phyloP scores from a whole-genome alignment of 139 green algal genomes.

The Gonium pectorale region DNA sequence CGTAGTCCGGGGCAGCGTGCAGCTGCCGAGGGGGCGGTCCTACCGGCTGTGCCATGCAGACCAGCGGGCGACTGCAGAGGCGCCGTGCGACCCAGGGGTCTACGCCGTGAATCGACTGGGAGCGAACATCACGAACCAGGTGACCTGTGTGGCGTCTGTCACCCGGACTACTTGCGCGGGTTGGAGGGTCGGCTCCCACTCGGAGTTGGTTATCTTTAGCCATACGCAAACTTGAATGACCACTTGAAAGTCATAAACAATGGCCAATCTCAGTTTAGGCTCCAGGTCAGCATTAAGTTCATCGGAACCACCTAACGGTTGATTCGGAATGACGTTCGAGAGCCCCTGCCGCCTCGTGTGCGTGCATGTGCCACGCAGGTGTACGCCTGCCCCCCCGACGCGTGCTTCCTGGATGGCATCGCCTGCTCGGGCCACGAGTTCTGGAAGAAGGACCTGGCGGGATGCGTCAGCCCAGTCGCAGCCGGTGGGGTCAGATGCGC shows the following conservation, averaged over 20 bases:
- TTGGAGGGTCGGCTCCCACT: no score
- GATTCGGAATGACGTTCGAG: no score
- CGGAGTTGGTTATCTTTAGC: no score
- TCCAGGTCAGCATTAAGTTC: no score
- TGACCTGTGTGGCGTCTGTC: background rate
- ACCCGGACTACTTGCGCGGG: no score
- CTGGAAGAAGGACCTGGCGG: constrained; percentile 37
- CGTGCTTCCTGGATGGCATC: background rate
- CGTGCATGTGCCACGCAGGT: constrained; percentile 5
- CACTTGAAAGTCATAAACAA: no score
- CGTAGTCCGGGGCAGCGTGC: background rate
- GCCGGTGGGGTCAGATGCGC: background rate
- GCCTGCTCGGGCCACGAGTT: constrained; percentile 31
- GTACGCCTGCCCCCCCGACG: constrained; percentile 25
- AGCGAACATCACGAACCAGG: constrained; percentile 7
- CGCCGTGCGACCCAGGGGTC: constrained; percentile 22
- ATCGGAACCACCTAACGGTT: no score
- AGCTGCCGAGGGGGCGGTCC: background rate
- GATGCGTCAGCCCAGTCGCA: constrained; percentile 1
- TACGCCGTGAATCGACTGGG: constrained; percentile 6
- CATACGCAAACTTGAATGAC: no score
- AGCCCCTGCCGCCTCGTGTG: no score
- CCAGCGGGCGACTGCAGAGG: background rate
- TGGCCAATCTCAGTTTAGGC: no score
- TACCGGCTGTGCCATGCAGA: background rate